Percentiles rank a stretch among this genome's conserved stretches.
Conservation (phyloP, 768 basidiomycete genomes). For the Mrakia gelida region DNA sequence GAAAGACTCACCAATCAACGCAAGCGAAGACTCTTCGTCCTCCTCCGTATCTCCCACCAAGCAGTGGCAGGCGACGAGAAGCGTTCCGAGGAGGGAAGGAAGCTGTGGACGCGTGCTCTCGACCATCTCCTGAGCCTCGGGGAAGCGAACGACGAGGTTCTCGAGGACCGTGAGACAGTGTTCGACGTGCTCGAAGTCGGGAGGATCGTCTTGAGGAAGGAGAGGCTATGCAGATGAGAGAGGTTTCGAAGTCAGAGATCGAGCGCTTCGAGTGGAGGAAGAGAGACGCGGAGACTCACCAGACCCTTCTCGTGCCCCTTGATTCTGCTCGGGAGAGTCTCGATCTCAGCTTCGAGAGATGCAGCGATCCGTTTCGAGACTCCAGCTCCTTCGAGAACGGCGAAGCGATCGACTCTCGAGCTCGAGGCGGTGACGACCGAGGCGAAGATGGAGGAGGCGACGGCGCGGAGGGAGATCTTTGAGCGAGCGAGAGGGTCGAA, state of each 20-base stretch:
- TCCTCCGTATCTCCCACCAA: background rate
- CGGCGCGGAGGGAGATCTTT: constrained; percentile 1
- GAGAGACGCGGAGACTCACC: constrained; percentile 8
- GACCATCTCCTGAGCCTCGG: background rate
- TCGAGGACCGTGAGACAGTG: constrained; percentile 26
- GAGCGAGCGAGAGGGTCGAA: background rate
- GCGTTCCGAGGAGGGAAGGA: constrained; percentile 14
- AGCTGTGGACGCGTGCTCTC: background rate
- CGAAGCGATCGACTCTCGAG: background rate
- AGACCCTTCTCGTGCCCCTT: constrained; percentile 11
- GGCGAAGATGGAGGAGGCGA: constrained; percentile 4
- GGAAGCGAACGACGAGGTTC: constrained; percentile 2
- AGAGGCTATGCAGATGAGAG: background rate
- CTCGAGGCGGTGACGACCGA: background rate
- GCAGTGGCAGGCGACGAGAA: background rate
- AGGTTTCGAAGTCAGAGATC: background rate
- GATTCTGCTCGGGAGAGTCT: background rate
- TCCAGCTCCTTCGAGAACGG: constrained; percentile 2
- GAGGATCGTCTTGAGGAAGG: background rate
- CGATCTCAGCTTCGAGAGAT: constrained; percentile 12
- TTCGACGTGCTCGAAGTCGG: constrained; percentile 18
- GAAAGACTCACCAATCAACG: background rate
- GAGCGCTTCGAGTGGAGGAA: background rate
- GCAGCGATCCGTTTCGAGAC: background rate
- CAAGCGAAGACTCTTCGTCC: background rate